A percentile compares a stretch with the other conserved stretches of the same genome.
phyloP scores from a whole-genome alignment of 768 basidiomycete species.

The Leccinum rimulosum region DNA sequence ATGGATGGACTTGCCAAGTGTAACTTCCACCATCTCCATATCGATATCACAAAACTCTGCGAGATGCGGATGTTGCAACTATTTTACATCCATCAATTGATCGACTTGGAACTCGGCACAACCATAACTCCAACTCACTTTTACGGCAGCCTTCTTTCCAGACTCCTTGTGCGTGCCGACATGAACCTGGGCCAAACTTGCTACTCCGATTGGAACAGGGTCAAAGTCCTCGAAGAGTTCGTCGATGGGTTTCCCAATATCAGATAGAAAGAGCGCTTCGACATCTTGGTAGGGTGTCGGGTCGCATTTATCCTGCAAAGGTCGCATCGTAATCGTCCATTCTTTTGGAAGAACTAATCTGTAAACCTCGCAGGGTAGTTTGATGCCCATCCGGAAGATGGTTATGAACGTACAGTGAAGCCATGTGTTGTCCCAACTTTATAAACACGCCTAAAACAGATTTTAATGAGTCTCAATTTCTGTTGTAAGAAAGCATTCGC shows the following conservation, averaged over 20 bases:
- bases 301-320: constrained; percentile 89
- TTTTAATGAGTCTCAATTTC: not conserved
- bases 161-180: constrained; percentile 69
- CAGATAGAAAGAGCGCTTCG: constrained; percentile 70
- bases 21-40: constrained; percentile 78
- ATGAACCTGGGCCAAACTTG: constrained; percentile 96
- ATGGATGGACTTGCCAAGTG: constrained; percentile 47
- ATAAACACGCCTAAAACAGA: constrained; percentile 67
- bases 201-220: constrained; percentile 87
- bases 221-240: constrained; percentile 87
- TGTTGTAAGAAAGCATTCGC: constrained; percentile 18
- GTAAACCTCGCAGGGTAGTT: constrained; percentile 10
- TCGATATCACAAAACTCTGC: constrained; percentile 92
- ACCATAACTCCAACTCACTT: constrained; percentile 43
- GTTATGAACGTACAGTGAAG: constrained; percentile 48
- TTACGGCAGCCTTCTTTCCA: constrained; percentile 81
- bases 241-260: constrained; percentile 70
- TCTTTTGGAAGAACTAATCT: constrained; percentile 59
- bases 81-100: constrained; percentile 8
- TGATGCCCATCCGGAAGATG: constrained; percentile 17
- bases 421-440: constrained; percentile 88
- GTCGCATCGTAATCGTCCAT: constrained; percentile 58
- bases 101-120: not conserved
- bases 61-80: constrained; percentile 91
- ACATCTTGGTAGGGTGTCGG: constrained; percentile 81